Evolutionary conservation across 805 yeast genomes (phyloP), one percentile per base, ranked within the genome.

Genomic region (Cyberlindnera misumaiensis): DNA sequence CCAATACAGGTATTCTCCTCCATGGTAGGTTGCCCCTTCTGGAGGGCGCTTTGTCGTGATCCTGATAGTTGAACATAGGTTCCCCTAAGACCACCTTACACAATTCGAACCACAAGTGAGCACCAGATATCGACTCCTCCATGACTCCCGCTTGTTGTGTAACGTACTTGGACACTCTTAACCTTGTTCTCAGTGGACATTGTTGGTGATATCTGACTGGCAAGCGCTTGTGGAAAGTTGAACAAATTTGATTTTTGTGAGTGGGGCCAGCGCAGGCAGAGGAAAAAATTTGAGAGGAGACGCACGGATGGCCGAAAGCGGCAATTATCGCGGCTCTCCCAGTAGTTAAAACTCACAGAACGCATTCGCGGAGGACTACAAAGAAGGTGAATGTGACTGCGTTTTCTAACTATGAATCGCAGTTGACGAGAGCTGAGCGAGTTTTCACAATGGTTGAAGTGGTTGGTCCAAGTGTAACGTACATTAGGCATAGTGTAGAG

Each of bases 121-220:
- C 24, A 20, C 24, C 24, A 20, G 24, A 20, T 20, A 20, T 20
- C 8, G 5, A 20, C 24, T 20, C 24, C 24, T 8, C 24, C 24
- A 20, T 20, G 24, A 20, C 24, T 5, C 24, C 8, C 24, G 24
- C 8, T 5, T 20, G 24, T 20, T 20, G 24, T 20, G 12, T 11
- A 18, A 80, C 88, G 75, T 80, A 80, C 88, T 78, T 82, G 89
- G 68, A 83, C 90, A 74, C 89, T 81, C 78, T 83, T 87, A 69
- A 72, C 55, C 24, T 20, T 20, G 47, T 52, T 46, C 46, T 44
- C 69, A 64, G 87, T 68, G 67, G 83, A 76, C 83, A 77, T 77
- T 65, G 51, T 67, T 65, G 62, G 59, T 57, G 53, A 38, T 44
- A 26, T 34, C 41, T 40, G 43, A 20, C 24, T 20, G 24, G 24